Evolutionary conservation across 129 eudicot species (phyloP).

Genomic region (Artemisia annua): DNA sequence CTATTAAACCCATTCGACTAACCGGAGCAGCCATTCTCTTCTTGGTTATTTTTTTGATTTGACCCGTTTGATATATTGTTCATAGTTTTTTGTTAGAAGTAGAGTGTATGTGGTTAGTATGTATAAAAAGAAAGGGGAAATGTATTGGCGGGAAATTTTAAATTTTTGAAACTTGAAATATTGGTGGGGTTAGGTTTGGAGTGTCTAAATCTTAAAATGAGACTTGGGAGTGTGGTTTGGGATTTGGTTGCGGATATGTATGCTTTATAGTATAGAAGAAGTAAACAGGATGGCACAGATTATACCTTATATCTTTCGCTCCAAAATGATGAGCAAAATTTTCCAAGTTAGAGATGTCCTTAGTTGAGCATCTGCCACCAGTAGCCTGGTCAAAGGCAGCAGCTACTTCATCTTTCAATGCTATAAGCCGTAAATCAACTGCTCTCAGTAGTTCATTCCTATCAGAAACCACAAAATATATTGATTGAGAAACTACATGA

Average conservation of each 20-base stretch:
- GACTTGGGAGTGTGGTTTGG: too few species aligned
- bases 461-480: constrained; percentile 31
- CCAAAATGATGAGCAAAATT: constrained; percentile 77
- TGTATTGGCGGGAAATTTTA: too few species aligned
- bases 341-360: constrained; percentile 56
- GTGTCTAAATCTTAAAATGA: too few species aligned
- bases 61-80: background rate
- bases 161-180: too few species aligned
- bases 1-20: too few species aligned
- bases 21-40: background rate
- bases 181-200: too few species aligned
- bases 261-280: background rate
- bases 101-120: too few species aligned
- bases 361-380: constrained; percentile 48
- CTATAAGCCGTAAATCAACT: constrained; percentile 80
- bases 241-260: too few species aligned
- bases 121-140: too few species aligned
- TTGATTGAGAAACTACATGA: constrained; percentile 23
- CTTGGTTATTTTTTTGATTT: background rate
- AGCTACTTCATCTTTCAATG: constrained; percentile 60
- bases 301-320: constrained; percentile 64
- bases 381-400: constrained; percentile 62
- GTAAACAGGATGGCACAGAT: background rate
- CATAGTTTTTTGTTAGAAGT: too few species aligned
- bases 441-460: constrained; percentile 92